Conservation (phyloP, 2,329 filamentous ascomycete species). For the Myriosclerotinia duriaeana region DNA sequence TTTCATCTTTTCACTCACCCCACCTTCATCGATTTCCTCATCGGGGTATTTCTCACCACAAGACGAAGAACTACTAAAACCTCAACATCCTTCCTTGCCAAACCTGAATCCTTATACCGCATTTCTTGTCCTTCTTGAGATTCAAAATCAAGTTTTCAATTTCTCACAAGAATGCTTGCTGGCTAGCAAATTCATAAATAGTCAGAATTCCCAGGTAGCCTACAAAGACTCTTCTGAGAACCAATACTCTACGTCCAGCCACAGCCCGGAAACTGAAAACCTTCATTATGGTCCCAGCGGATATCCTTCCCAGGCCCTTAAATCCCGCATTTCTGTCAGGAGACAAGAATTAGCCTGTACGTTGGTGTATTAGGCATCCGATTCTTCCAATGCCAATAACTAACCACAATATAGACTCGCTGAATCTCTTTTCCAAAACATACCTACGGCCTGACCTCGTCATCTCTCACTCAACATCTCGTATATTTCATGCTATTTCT, state of each 20-base stretch:
- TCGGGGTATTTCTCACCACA: not conserved
- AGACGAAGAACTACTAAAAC: not conserved
- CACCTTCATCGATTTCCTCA: not conserved
- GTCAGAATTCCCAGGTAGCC: conserved; percentile 10
- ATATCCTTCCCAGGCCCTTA: conserved; percentile 14
- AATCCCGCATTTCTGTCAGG: not conserved
- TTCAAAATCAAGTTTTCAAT: conserved; percentile 31
- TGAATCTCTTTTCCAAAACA: conserved; percentile 27
- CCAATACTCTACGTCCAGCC: not conserved
- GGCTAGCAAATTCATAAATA: conserved; percentile 29
- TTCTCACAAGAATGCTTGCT: conserved; percentile 31
- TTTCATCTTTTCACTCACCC: conserved; percentile 28
- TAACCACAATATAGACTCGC: conserved; percentile 11
- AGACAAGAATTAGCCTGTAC: conserved; percentile 21
- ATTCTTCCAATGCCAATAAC: not conserved
- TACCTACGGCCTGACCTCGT: conserved; percentile 1
- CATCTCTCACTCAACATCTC: conserved; percentile 20
- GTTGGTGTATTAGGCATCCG: conserved; percentile 8
- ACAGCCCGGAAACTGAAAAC: not conserved
- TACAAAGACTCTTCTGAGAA: not conserved
- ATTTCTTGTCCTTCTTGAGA: conserved; percentile 32
- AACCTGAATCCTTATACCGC: conserved; percentile 34
- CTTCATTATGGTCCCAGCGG: not conserved
- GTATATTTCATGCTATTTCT: conserved; percentile 9
- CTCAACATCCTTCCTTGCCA: conserved; percentile 25